A percentile compares a stretch with the other conserved stretches of the same genome.
These are phyloP conservation scores for Fusarium duplospermum DNA, from an alignment of 2,329 filamentous ascomycete genomes.

Conservation along the genomic window DNA sequence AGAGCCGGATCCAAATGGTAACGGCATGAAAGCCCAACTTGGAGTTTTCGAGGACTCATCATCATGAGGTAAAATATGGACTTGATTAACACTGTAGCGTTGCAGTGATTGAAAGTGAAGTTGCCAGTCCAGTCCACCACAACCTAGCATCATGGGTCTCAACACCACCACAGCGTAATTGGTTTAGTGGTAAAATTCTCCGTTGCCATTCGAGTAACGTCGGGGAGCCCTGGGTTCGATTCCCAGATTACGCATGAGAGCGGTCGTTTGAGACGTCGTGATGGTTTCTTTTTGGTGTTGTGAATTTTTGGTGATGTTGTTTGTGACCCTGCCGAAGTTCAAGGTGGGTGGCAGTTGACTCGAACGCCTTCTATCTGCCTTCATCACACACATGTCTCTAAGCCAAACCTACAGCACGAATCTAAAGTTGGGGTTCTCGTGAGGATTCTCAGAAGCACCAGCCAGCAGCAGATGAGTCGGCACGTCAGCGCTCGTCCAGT, in stretches of 20 bases:
- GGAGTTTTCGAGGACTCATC: no score
- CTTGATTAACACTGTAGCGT: neutral
- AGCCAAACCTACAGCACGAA: neutral
- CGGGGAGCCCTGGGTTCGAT: neutral
- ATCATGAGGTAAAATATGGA: no score
- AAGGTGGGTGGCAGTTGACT: no score
- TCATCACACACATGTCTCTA: neutral
- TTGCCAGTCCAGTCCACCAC: neutral
- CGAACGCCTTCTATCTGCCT: neutral
- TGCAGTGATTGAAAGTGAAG: neutral
- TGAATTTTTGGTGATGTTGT: neutral
- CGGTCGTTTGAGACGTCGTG: neutral
- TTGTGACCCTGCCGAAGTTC: no score
- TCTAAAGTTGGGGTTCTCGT: slow-evolving; percentile 3
- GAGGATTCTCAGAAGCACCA: neutral
- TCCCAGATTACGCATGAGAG: neutral
- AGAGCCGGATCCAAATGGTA: neutral
- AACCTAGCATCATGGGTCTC: neutral
- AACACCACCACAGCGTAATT: neutral
- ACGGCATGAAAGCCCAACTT: no score
- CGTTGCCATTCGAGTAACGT: no score
- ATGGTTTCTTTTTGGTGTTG: neutral
- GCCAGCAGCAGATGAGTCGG: neutral
- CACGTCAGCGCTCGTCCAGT: slow-evolving; percentile 1
- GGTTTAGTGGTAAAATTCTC: neutral